Base-by-base conservation (phyloP, 1,139 yeast species). In the Taphrina communis region DNA sequence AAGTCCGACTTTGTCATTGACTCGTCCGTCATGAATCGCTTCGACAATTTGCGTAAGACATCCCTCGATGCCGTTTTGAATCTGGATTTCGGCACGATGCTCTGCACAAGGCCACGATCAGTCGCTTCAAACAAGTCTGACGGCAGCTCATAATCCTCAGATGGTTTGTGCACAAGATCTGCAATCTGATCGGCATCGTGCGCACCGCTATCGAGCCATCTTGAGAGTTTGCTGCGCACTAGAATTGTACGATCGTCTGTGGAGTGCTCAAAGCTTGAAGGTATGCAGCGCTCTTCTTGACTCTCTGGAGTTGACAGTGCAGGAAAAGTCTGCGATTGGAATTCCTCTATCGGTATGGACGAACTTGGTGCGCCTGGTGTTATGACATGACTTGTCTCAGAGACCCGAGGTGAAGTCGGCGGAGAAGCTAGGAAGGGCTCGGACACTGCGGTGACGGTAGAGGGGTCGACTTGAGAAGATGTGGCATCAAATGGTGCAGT, bases 11-110 rank as follows among this genome's bases (percentile, higher is more conserved):
- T 50, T 11, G 19, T 25, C 53, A 50, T 50, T 14, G 21, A 7
- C 53, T 50, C 53, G n/a, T 21, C 31, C n/a, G 12, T 11, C 53
- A 50, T 50, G 36, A 50, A 50, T n/a, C n/a, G 19, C 53, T 50
- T 25, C 36, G 53, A 21, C n/a, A 50, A 50, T 8, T 21, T 17
- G 19, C 53, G 53, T 11, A 50, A 6, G 9, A n/a, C 11, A 21
- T 50, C 53, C 14, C 53, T 31, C 36, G 7, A 7, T 8, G 53
- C 9, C 12, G 36, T 4, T 14, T 35, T 8, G n/a, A 9, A 50
- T 6, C 36, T 9, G 36, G 53, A 7, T n/a, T 2, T 21, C 12
- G 53, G 53, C 36, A 50, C 53, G n/a, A 50, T 21, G 11, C n/a
- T 25, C n/a, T 50, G 31, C 1, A 21, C 6, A 8, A n/a, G 11